A percentile compares a stretch with the other conserved stretches of the same genome.
These are phyloP conservation scores for Penicillium lagena DNA, from an alignment of 495 filamentous ascomycete genomes.

Conservation along the genomic window DNA sequence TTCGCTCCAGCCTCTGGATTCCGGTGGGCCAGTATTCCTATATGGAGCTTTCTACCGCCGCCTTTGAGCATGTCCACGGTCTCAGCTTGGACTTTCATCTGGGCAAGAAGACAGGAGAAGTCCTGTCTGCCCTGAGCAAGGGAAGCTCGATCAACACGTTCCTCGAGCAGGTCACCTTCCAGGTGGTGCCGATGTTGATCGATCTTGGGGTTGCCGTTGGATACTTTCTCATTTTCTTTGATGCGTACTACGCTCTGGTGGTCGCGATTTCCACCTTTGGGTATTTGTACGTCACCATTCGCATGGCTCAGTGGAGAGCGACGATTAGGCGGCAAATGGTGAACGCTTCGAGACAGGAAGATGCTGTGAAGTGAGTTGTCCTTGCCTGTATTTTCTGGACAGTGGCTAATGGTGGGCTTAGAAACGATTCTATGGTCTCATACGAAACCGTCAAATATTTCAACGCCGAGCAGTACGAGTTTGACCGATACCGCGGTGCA, in stretches of 20 bases:
- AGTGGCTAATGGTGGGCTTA: slow-evolving; percentile 8
- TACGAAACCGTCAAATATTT: slow-evolving; percentile 99
- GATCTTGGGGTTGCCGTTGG: slow-evolving; percentile 82
- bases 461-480: slow-evolving; percentile 93
- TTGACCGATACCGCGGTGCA: slow-evolving; percentile 73
- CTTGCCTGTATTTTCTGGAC: background rate
- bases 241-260: slow-evolving; percentile 88
- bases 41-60: slow-evolving; percentile 84
- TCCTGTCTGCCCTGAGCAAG: slow-evolving; percentile 90
- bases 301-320: slow-evolving; percentile 89
- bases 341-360: slow-evolving; percentile 87
- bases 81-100: slow-evolving; percentile 95
- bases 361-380: slow-evolving; percentile 69
- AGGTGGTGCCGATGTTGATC: slow-evolving; percentile 88
- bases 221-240: slow-evolving; percentile 75
- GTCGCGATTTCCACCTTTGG: slow-evolving; percentile 89
- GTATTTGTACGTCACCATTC: slow-evolving; percentile 92
- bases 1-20: slow-evolving; percentile 83
- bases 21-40: slow-evolving; percentile 96
- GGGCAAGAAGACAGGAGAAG: slow-evolving; percentile 93
- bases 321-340: slow-evolving; percentile 89
- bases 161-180: slow-evolving; percentile 91
- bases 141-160: slow-evolving; percentile 95
- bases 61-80: slow-evolving; percentile 94
- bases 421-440: slow-evolving; percentile 93